phyloP scores from a whole-genome alignment of 1,139 yeast species.

The Meyerozyma carpophila region DNA sequence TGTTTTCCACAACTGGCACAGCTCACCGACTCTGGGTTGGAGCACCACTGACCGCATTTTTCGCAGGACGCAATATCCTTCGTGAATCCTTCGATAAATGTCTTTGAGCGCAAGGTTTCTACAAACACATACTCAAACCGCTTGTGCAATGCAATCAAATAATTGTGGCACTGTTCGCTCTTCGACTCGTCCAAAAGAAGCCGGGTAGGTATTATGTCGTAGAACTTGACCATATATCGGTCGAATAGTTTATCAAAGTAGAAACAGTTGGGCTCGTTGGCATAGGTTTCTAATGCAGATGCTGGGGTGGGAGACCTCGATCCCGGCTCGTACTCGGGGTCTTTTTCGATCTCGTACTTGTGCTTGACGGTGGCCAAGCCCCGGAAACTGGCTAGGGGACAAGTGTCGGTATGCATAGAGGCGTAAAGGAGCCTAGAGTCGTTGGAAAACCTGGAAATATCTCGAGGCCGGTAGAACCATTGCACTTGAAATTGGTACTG shows the following conservation, averaged over 20 bases:
- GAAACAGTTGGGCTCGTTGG: constrained; percentile 61
- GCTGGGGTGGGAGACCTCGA: constrained; percentile 15
- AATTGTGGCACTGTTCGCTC: constrained; percentile 31
- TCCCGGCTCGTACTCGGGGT: constrained; percentile 3
- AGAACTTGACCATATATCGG: constrained; percentile 77
- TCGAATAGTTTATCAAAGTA: constrained; percentile 87
- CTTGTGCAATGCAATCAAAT: constrained; percentile 57
- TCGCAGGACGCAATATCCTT: constrained; percentile 55
- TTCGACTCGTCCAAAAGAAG: constrained; percentile 49
- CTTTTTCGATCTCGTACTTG: constrained; percentile 56
- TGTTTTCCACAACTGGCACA: constrained; percentile 72
- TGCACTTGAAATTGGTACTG: constrained; percentile 65
- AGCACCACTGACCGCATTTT: constrained; percentile 81
- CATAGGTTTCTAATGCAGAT: constrained; percentile 40
- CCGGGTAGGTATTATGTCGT: constrained; percentile 52
- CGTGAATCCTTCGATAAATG: constrained; percentile 57
- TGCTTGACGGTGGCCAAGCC: constrained; percentile 73
- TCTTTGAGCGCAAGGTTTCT: constrained; percentile 66
- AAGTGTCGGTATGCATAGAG: constrained; percentile 80
- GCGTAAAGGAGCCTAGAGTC: constrained; percentile 79
- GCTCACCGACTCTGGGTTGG: constrained; percentile 65
- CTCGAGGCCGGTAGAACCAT: constrained; percentile 91
- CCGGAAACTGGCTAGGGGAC: constrained; percentile 72
- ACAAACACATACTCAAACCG: constrained; percentile 71
- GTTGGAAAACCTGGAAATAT: constrained; percentile 59